These are phyloP conservation scores for Pisolithus marmoratus DNA, from an alignment of 768 basidiomycete species.

Conservation along the genomic window DNA sequence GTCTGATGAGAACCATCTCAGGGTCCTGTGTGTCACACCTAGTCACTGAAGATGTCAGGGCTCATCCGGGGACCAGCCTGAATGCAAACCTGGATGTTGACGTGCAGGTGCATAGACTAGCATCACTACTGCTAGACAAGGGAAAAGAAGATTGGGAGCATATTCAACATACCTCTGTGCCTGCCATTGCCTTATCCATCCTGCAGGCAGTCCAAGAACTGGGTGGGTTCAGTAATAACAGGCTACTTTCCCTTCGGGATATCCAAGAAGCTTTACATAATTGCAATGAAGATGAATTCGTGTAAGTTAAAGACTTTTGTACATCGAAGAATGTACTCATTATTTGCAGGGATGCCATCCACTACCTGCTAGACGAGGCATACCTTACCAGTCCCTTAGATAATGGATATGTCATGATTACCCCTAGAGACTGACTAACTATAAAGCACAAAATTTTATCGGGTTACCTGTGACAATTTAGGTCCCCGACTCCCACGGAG, in stretches of 20 bases:
- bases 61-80: neutral
- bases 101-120: neutral
- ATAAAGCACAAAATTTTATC: neutral
- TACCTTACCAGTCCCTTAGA: constrained; percentile 28
- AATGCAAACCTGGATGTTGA: neutral
- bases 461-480: too few species aligned
- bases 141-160: neutral
- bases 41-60: too few species aligned
- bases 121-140: neutral
- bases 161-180: neutral
- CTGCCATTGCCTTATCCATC: neutral
- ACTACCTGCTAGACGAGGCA: constrained; percentile 20
- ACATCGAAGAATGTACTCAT: neutral
- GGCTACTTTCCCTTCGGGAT: constrained; percentile 8
- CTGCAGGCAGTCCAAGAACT: neutral
- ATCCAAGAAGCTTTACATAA: constrained; percentile 9
- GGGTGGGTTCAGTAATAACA: neutral
- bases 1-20: too few species aligned
- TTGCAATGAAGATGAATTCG: constrained; percentile 17
- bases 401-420: constrained; percentile 23
- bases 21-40: too few species aligned
- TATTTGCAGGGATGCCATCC: constrained; percentile 12
- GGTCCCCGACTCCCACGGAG: too few species aligned
- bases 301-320: constrained; percentile 8
- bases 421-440: constrained; percentile 17